Percentiles rank a stretch among this genome's conserved stretches.
phyloP scores from a whole-genome alignment of 768 basidiomycete genomes.

The Mycena galopus region DNA sequence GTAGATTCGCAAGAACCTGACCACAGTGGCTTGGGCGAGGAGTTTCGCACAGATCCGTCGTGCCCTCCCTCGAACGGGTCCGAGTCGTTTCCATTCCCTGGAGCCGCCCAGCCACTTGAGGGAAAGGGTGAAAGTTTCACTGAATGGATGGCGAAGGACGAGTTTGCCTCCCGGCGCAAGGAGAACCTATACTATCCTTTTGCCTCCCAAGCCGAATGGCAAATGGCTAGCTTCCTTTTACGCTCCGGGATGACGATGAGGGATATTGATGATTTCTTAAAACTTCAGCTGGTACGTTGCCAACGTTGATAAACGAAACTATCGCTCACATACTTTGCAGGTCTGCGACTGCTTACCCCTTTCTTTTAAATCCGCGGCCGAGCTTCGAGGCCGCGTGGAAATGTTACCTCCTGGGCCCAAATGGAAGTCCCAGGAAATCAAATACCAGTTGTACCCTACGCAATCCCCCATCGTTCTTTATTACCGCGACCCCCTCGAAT shows the following conservation, averaged over 20 bases:
- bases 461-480: conserved; percentile 37
- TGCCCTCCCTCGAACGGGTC: no score
- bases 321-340: not conserved
- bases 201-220: conserved; percentile 46
- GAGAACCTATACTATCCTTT: conserved; percentile 50
- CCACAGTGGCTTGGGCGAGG: no score
- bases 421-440: conserved; percentile 34
- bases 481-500: conserved; percentile 44
- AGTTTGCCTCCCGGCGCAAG: not conserved
- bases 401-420: conserved; percentile 35
- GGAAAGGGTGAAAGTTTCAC: not conserved
- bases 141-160: not conserved
- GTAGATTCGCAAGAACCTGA: no score
- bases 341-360: not conserved
- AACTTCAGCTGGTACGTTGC: conserved; percentile 42
- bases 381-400: conserved; percentile 35
- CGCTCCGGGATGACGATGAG: no score
- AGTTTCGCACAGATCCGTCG: no score
- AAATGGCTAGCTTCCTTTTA: conserved; percentile 46
- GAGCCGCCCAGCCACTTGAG: not conserved
- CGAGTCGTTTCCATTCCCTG: not conserved
- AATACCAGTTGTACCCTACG: conserved; percentile 17
- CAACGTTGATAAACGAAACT: not conserved
- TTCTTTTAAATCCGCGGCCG: conserved; percentile 33
- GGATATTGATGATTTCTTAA: conserved; percentile 44